phyloP scores from a whole-genome alignment of 2,329 filamentous ascomycete species.

The Cytospora chrysosperma region DNA sequence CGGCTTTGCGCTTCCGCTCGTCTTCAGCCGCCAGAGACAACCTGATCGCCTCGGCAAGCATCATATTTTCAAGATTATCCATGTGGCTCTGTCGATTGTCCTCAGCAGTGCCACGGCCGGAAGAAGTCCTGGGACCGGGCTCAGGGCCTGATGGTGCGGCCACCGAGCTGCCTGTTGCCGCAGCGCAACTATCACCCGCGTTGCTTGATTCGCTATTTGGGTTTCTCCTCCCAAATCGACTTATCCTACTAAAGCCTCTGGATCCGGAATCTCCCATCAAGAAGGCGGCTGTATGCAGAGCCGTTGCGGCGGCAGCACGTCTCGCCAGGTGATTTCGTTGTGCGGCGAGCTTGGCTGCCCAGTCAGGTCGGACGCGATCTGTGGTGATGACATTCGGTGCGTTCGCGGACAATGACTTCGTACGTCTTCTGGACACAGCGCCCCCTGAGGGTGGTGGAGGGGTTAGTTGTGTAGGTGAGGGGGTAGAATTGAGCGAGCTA shows the following conservation, averaged over 20 bases:
- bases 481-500: conserved; percentile 68
- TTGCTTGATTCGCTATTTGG: conserved; percentile 39
- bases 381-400: conserved; percentile 88
- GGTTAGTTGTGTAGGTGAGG: conserved; percentile 39
- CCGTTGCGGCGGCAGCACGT: conserved; percentile 87
- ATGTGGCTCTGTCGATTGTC: conserved; percentile 53
- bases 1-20: conserved; percentile 81
- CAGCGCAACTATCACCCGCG: conserved; percentile 30
- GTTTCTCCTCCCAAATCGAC: conserved; percentile 58
- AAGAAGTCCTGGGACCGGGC: conserved; percentile 34
- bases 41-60: conserved; percentile 96
- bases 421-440: conserved; percentile 42
- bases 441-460: conserved; percentile 37
- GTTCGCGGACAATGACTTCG: conserved; percentile 71
- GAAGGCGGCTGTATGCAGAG: conserved; percentile 91
- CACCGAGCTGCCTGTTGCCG: conserved; percentile 29
- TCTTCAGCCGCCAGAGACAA: conserved; percentile 90
- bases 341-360: conserved; percentile 83
- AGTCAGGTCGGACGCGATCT: conserved; percentile 88
- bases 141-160: conserved; percentile 34
- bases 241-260: conserved; percentile 49
- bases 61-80: conserved; percentile 93
- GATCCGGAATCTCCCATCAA: conserved; percentile 68
- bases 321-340: conserved; percentile 83
- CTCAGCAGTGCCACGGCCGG: conserved; percentile 31